phyloP scores from a whole-genome alignment of 2,329 filamentous ascomycete genomes.

The Aspergillus sp. region DNA sequence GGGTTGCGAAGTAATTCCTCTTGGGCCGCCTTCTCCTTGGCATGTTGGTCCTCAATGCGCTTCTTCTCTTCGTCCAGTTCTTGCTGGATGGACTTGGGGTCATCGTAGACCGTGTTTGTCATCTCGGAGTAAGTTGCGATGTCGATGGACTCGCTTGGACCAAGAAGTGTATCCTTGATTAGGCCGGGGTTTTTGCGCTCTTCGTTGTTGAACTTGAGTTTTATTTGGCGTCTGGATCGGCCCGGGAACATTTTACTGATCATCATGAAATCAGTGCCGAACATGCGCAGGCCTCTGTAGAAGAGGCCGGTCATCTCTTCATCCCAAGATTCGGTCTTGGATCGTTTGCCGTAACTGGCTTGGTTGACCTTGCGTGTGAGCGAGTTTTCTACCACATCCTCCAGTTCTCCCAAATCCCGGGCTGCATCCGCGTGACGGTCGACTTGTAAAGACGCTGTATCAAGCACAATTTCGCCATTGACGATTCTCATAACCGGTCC shows the following conservation, averaged over 20 bases:
- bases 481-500: conserved; percentile 48
- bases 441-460: conserved; percentile 47
- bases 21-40: conserved; percentile 39
- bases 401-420: conserved; percentile 40
- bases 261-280: conserved; percentile 60
- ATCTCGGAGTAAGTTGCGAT: conserved; percentile 40
- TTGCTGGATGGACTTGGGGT: conserved; percentile 33
- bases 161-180: conserved; percentile 47
- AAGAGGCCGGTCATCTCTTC: conserved; percentile 54
- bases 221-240: conserved; percentile 55
- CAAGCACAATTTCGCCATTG: conserved; percentile 52
- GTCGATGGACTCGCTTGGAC: conserved; percentile 38
- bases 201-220: conserved; percentile 57
- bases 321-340: conserved; percentile 51
- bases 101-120: conserved; percentile 40
- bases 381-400: conserved; percentile 41
- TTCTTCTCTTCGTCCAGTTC: conserved; percentile 41
- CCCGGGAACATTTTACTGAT: conserved; percentile 57
- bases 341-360: conserved; percentile 41
- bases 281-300: conserved; percentile 56
- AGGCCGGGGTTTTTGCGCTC: conserved; percentile 49
- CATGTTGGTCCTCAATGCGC: conserved; percentile 41
- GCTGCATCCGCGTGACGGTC: conserved; percentile 50
- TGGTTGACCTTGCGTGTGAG: conserved; percentile 43
- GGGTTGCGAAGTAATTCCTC: conserved; percentile 39